phyloP scores from a whole-genome alignment of 768 basidiomycete species.

The Tulasnella sp. region DNA sequence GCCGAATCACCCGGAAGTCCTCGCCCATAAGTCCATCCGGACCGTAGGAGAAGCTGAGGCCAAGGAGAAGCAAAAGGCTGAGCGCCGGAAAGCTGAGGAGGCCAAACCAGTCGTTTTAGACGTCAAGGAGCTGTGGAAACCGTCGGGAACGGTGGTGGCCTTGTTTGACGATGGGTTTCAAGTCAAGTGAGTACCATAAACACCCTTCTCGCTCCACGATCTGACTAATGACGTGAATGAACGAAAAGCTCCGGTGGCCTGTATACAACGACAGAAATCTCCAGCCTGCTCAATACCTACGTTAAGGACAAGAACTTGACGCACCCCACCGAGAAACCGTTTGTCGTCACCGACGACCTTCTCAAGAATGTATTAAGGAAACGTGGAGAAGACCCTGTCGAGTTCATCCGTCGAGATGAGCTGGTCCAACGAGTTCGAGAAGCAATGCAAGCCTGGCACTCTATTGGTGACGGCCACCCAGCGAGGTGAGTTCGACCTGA shows the following conservation, averaged over 20 bases:
- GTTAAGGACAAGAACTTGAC: conserved; percentile 62
- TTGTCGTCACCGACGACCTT: conserved; percentile 64
- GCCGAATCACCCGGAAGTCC: conserved; percentile 59
- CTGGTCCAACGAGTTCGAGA: conserved; percentile 56
- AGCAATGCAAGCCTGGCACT: conserved; percentile 78
- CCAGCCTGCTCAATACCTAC: conserved; percentile 62
- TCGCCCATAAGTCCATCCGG: conserved; percentile 54
- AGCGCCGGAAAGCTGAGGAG: conserved; percentile 56
- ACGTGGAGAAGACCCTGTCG: conserved; percentile 44
- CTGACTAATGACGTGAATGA: not conserved
- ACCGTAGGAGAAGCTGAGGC: conserved; percentile 70
- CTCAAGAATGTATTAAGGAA: conserved; percentile 37
- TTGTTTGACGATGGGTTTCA: conserved; percentile 58
- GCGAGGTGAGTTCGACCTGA: conserved; percentile 10
- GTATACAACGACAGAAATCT: conserved; percentile 63
- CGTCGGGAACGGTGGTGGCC: conserved; percentile 56
- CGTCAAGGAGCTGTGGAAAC: conserved; percentile 77
- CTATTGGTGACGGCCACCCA: conserved; percentile 24
- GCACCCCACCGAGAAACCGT: conserved; percentile 67
- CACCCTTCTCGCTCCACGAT: not conserved
- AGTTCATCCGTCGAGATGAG: conserved; percentile 56
- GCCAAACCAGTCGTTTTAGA: conserved; percentile 54
- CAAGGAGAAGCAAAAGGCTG: conserved; percentile 63
- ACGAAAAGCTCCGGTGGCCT: conserved; percentile 53
- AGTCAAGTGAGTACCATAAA: conserved; percentile 60